These are phyloP conservation scores for Senna tora DNA, from an alignment of 306 rosid species.

Conservation along the genomic window DNA sequence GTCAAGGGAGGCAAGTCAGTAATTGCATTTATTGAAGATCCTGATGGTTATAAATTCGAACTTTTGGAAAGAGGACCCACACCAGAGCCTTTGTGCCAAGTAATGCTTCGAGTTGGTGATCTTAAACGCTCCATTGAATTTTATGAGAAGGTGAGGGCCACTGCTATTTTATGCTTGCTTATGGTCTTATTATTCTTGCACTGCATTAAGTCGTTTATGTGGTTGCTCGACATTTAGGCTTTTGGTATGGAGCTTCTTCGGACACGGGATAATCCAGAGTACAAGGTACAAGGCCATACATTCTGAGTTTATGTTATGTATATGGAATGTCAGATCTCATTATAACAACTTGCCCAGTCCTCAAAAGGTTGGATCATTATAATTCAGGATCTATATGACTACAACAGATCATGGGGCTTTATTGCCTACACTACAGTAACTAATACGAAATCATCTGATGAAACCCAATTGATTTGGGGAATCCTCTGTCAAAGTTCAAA, in stretches of 20 bases:
- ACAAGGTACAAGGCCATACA: constrained; percentile 62
- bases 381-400: constrained; percentile 9
- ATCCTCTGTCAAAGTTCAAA: too few relatives aligned
- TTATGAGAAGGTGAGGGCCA: constrained; percentile 79
- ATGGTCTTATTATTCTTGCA: constrained; percentile 15
- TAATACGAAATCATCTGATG: constrained; percentile 18
- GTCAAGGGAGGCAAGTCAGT: constrained; percentile 70
- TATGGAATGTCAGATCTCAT: background rate
- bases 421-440: constrained; percentile 12
- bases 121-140: constrained; percentile 89
- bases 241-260: constrained; percentile 95
- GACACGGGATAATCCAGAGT: constrained; percentile 80
- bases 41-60: constrained; percentile 92
- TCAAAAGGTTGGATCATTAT: constrained; percentile 8
- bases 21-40: constrained; percentile 85
- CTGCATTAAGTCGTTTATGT: constrained; percentile 24
- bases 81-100: constrained; percentile 93
- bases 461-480: too few relatives aligned
- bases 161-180: constrained; percentile 30
- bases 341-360: background rate
- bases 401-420: constrained; percentile 7
- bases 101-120: constrained; percentile 96
- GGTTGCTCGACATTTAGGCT: constrained; percentile 56
- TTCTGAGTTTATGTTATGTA: constrained; percentile 15
- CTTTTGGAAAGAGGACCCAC: constrained; percentile 84